Evolutionary conservation across 345 rosid genomes (phyloP).

Genomic region (Salix purpurea): DNA sequence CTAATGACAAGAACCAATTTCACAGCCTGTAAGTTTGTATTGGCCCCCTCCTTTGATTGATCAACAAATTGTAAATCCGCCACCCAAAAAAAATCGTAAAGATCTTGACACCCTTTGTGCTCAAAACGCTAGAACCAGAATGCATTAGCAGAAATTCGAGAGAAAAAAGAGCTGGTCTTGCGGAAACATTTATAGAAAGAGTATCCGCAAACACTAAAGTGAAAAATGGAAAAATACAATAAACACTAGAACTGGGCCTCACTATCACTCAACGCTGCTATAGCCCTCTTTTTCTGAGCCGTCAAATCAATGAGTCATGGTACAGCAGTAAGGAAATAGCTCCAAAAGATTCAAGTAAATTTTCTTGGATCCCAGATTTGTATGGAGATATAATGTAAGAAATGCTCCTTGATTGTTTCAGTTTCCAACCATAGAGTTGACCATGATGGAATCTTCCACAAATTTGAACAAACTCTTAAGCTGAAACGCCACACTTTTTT

Average conservation of each 20-base stretch:
- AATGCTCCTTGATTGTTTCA: conserved; percentile 14
- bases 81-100: conserved; percentile 1
- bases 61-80: conserved; percentile 6
- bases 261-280: conserved; percentile 9
- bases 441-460: conserved; percentile 13
- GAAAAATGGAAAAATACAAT: conserved; percentile 8
- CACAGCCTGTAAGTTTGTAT: neutral
- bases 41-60: conserved; percentile 6
- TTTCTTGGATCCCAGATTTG: conserved; percentile 28
- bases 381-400: neutral
- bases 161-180: neutral
- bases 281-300: conserved; percentile 20
- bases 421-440: conserved; percentile 28
- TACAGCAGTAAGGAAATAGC: conserved; percentile 25
- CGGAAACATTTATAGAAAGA: neutral
- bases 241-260: conserved; percentile 10
- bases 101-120: conserved; percentile 29
- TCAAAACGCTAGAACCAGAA: conserved; percentile 15
- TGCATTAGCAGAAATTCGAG: conserved; percentile 16
- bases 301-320: conserved; percentile 39
- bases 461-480: conserved; percentile 7
- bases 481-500: neutral
- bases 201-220: conserved; percentile 15
- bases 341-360: neutral
- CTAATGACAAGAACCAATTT: conserved; percentile 4